Base-by-base conservation (phyloP, 495 filamentous ascomycete species). In the Astrocystis sublimbata region DNA sequence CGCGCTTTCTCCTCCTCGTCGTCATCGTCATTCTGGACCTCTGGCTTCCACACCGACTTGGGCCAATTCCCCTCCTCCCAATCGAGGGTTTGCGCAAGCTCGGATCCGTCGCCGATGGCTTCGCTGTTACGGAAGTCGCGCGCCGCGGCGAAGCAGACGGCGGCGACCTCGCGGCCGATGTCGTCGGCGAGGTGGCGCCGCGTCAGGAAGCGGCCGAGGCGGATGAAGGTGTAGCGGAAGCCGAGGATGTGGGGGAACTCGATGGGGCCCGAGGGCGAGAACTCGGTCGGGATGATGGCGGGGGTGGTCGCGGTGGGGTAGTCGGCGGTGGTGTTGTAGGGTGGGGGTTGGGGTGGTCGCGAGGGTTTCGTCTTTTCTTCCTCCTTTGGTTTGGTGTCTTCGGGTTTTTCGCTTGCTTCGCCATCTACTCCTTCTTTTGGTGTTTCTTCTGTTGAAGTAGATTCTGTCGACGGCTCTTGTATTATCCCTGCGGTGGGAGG, bases 221-320 rank as follows among this genome's bases (percentile, higher is more conserved):
- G 86, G 64, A 86, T 90, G 0, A 92, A 91, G 0, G 92, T 97
- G 75, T 96, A 93, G 49, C 92, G 75, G 79, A 99, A 96, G 61
- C 94, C 94, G 28, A 99, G 89, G 51, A 98, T 83, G 70, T 97
- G 92, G 0, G 94, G 94, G 74, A 96, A 88, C 40, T 81, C 77
- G 43, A 99, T 81, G 7, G 88, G 82, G n/a, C 81, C 77, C 15
- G 88, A 86, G 35, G 92, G 92, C 6, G 77, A 73, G 68, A 87
- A 77, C 56, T 85, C 76, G 24, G 76, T 65, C 2, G 92, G 93
- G 28, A 89, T 76, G 21, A 79, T 72, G 21, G 81, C 67, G 1
- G 92, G 85, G 31, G 89, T 81, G 35, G 73, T 31, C 36, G 86
- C 83, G 58, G 83, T 75, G 12, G 84, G 62, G 72, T 98, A 97